Base-by-base conservation (phyloP, 768 basidiomycete species). In the Hemileccinum impolitum region DNA sequence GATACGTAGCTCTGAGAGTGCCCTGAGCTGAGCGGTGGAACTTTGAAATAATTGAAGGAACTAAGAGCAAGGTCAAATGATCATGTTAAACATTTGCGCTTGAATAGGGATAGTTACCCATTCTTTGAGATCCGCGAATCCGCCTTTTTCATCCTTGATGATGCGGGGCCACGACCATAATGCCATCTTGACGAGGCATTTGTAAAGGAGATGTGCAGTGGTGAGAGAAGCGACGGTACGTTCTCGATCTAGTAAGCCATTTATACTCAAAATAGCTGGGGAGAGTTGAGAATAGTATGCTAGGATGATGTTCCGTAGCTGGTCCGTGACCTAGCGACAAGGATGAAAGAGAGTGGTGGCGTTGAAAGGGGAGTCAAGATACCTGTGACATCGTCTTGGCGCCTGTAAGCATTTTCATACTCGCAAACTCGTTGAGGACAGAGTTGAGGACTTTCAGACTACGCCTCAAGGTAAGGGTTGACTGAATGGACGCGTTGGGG, bases 191-290 rank as follows among this genome's bases (percentile, higher is more conserved):
- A 75, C 69, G 38, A 94, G 70, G 56, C 80, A 82, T 64, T 94
- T 93, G 73, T 84, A 90, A 4, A 82, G 68, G 15, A 92, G 66
- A 61, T 92, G 84, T 3, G 80, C 79, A 14, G 89, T 55, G 56
- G 69, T 71, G 34, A 89, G 62, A 44, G 74, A 76, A 49, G 80
- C 61, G 32, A 69, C 55, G 46, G 75, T 70, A 59, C 70, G 61
- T 60, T 71, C 61, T 53, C 64, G 55, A 57, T 53, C 49, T 57
- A 80, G 54, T 60, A 70, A 63, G 23, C 63, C 52, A 12, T 55
- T 57, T 23, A 81, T 53, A 2, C 43, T 50, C 14, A 70, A 55
- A 13, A 71, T 56, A 13, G 73, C 58, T 12, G 66, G 69, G 2
- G 71, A 55, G 3, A 82, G 71, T 30, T 71, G 76, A 17, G 77